Conservation (phyloP, 805 yeast species). For the Yarrowia hollandica region DNA sequence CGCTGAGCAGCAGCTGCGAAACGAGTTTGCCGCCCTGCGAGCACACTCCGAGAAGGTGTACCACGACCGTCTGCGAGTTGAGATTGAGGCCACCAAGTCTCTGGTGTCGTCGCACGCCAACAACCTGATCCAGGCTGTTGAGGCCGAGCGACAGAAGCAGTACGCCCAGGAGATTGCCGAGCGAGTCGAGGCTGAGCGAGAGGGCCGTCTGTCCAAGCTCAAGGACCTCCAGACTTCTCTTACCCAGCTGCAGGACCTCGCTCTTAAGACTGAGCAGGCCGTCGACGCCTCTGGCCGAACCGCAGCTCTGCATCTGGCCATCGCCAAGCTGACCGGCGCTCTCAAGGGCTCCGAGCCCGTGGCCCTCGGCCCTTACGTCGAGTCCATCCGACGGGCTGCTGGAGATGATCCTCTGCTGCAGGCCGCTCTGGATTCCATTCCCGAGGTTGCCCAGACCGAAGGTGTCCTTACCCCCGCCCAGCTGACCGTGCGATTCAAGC, state of each 20-base stretch:
- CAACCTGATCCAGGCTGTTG: slow-evolving; percentile 66
- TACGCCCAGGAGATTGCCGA: slow-evolving; percentile 59
- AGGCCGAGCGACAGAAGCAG: slow-evolving; percentile 67
- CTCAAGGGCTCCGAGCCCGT: slow-evolving; percentile 46
- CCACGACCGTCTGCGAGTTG: slow-evolving; percentile 40
- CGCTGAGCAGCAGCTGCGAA: slow-evolving; percentile 59
- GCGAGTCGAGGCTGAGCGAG: slow-evolving; percentile 70
- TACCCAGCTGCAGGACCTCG: slow-evolving; percentile 51
- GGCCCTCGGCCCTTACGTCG: slow-evolving; percentile 42
- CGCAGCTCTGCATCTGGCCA: slow-evolving; percentile 48
- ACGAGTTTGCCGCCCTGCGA: slow-evolving; percentile 38
- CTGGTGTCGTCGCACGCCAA: slow-evolving; percentile 69
- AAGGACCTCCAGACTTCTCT: slow-evolving; percentile 58
- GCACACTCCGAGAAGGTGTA: slow-evolving; percentile 26
- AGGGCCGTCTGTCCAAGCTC: slow-evolving; percentile 72
- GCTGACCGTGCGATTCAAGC: slow-evolving; percentile 74
- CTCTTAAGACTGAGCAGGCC: slow-evolving; percentile 44
- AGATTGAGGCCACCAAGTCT: slow-evolving; percentile 65
- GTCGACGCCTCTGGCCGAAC: slow-evolving; percentile 45
- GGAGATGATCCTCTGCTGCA: slow-evolving; percentile 53
- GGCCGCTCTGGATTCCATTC: slow-evolving; percentile 51
- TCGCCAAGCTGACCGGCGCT: slow-evolving; percentile 47
- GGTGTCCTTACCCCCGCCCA: slow-evolving; percentile 79
- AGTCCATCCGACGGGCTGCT: slow-evolving; percentile 42
- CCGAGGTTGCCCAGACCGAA: slow-evolving; percentile 46